Percentiles rank a stretch among this genome's conserved stretches.
Conservation (phyloP, 495 filamentous ascomycete species). For the Coniosporium apollinis region DNA sequence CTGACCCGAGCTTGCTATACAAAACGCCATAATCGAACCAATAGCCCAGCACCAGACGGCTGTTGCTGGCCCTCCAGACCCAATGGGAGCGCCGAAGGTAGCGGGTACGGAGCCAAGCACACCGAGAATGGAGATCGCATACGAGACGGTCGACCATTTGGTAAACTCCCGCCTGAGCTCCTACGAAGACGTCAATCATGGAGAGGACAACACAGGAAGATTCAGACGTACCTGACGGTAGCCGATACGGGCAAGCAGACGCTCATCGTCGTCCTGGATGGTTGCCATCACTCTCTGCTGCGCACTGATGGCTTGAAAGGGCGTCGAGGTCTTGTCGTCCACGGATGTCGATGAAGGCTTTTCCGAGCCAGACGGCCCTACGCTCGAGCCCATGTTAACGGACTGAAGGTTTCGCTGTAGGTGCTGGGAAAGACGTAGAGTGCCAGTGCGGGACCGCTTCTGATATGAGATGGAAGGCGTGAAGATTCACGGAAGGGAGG, state of each 20-base stretch:
- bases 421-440: too few species aligned
- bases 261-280: constrained; percentile 47
- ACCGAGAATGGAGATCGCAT: constrained; percentile 56
- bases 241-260: constrained; percentile 46
- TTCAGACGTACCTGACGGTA: constrained; percentile 43
- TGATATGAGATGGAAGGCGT: too few species aligned
- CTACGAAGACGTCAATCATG: constrained; percentile 14
- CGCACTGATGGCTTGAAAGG: constrained; percentile 7
- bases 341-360: too few species aligned
- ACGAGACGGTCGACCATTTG: constrained; percentile 59
- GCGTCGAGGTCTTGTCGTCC: too few species aligned
- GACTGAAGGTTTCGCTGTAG: too few species aligned
- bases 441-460: too few species aligned
- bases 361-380: too few species aligned
- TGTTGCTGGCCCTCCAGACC: constrained; percentile 51
- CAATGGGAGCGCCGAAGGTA: constrained; percentile 44
- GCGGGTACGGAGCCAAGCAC: constrained; percentile 55
- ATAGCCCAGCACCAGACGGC: constrained; percentile 60
- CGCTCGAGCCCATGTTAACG: too few species aligned
- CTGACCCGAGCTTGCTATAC: constrained; percentile 44
- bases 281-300: constrained; percentile 26
- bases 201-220: constrained; percentile 5
- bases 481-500: too few species aligned
- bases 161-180: constrained; percentile 51
- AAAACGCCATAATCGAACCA: constrained; percentile 50